phyloP scores from a whole-genome alignment of 768 basidiomycete genomes.

The Collybiopsis confluens region DNA sequence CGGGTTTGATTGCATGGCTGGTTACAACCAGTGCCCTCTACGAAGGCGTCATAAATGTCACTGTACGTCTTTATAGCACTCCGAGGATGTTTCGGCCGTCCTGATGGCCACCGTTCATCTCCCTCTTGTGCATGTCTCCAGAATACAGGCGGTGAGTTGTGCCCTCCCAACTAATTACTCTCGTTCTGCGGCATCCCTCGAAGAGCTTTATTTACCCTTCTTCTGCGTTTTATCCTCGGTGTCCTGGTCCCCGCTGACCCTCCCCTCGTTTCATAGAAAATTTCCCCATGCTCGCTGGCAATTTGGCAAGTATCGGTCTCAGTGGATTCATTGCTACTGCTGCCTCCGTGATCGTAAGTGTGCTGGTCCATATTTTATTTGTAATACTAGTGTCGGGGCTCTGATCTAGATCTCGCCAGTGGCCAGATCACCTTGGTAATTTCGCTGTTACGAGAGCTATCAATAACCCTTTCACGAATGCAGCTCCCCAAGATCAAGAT shows the following conservation, averaged over 20 bases:
- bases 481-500: constrained; percentile 6
- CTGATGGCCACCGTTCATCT: background rate
- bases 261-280: constrained; percentile 41
- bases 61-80: constrained; percentile 30
- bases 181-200: no score
- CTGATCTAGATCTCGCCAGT: constrained; percentile 30
- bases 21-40: constrained; percentile 74
- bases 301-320: constrained; percentile 78
- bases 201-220: background rate
- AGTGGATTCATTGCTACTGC: constrained; percentile 73
- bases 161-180: no score
- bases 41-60: constrained; percentile 65
- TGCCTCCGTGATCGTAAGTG: constrained; percentile 58
- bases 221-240: background rate
- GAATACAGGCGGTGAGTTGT: background rate
- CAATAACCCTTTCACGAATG: constrained; percentile 38
- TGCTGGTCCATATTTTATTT: background rate
- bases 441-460: constrained; percentile 78
- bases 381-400: no score
- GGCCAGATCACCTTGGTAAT: constrained; percentile 81
- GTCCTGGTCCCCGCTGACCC: no score
- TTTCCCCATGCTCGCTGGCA: constrained; percentile 79
- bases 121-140: background rate
- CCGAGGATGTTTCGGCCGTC: background rate
- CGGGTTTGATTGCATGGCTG: constrained; percentile 80